Evolutionary conservation across 345 rosid genomes (phyloP).

Genomic region (Citrus reticulata): DNA sequence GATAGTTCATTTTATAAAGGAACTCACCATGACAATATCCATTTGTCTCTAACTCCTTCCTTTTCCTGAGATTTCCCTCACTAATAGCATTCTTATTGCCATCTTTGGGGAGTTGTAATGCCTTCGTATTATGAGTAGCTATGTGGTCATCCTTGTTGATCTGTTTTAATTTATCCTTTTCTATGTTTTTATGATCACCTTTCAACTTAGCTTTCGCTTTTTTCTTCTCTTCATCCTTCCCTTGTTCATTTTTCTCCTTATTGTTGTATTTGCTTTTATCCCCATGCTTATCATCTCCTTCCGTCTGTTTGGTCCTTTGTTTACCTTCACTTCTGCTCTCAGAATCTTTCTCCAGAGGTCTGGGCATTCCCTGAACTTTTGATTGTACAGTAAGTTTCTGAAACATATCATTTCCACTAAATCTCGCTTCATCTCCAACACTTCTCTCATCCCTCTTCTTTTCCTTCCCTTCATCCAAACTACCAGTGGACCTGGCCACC

Average conservation of each 20-base stretch:
- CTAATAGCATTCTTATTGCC: constrained; percentile 20
- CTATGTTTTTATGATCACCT: constrained; percentile 19
- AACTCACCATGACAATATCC: constrained; percentile 69
- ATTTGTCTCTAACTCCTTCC: constrained; percentile 56
- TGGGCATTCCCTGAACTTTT: constrained; percentile 24
- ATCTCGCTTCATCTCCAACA: constrained; percentile 23
- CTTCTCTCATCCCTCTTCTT: constrained; percentile 29
- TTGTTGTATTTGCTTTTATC: constrained; percentile 29
- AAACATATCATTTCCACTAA: constrained; percentile 24
- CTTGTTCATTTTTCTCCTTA: constrained; percentile 21
- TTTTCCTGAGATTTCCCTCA: constrained; percentile 46
- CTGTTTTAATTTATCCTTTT: constrained; percentile 28
- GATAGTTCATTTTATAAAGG: background rate
- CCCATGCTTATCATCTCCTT: constrained; percentile 23
- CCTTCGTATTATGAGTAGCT: constrained; percentile 14
- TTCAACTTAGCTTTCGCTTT: constrained; percentile 25
- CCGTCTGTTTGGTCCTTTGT: constrained; percentile 33
- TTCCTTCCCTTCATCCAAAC: constrained; percentile 30
- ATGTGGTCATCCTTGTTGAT: constrained; percentile 22
- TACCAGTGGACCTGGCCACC: constrained; percentile 17
- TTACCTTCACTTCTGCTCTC: constrained; percentile 28
- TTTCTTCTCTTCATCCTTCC: constrained; percentile 30
- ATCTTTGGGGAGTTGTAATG: constrained; percentile 21
- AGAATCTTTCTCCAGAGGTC: constrained; percentile 21
- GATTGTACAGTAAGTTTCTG: constrained; percentile 22